Evolutionary conservation across 441 rosid species (phyloP), one percentile per base, ranked within the genome.

Genomic region (Melianthus villosus): DNA sequence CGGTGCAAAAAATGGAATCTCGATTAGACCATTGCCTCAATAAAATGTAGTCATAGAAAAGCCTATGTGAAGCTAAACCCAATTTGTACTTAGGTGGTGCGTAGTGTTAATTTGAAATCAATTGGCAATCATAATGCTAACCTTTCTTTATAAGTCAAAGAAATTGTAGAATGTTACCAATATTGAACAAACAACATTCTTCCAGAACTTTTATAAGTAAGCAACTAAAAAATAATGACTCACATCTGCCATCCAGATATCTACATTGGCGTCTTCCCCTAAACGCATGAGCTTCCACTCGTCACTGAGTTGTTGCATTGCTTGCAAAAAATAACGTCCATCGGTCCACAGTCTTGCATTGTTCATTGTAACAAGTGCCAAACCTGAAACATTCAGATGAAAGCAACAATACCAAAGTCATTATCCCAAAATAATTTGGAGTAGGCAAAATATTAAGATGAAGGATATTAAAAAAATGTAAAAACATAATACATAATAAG

Each of bases 271-370:
- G 41, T 82, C 98, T 70, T 82, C 98, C 46, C 82, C 89, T 23
- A 81, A 64, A 16, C 96, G 89, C 96, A 89, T 89, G 10, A 89
- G 78, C 29, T 56, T 65, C 98, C 98, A 84, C 14, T 77, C 69
- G 33, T 69, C 62, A 40, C 80, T 81, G 43, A 89, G 98, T 57
- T 89, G 50, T 41, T 84, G 69, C 3, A 43, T 41, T 43, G 91
- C 98, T 68, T 91, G 96, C 62, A 82, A 53, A 55, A 81, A 91
- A 63, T 91, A 91, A 1, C 96, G 65, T 2, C 86, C 98, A 49
- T 89, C 93, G 5, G 98, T 89, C 98, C 96, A 89, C 11, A 84
- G 48, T 22, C 71, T 68, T 2, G 94, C 98, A 40, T 84, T 86
- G 2, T 50, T 56, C 56, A 48, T 66, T 1, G 93, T 79, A 33